These are phyloP conservation scores for Lithocarpus polystachyus DNA, from an alignment of 306 rosid species.

Conservation along the genomic window DNA sequence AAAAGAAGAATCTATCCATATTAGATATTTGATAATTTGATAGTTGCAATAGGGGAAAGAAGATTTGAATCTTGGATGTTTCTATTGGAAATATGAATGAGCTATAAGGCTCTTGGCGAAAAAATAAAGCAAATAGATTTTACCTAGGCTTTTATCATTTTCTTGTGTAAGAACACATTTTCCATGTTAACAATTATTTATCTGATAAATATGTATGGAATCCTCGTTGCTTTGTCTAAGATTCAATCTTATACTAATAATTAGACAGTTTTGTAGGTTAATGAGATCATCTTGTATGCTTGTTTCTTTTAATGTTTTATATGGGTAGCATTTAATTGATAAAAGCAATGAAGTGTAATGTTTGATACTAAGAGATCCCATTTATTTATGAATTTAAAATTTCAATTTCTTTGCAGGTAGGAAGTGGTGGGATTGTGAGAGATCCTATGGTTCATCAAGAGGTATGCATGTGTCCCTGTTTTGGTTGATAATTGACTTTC, in stretches of 20 bases:
- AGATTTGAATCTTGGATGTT: too few species aligned
- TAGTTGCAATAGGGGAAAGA: too few species aligned
- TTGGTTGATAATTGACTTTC: not conserved
- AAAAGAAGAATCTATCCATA: too few species aligned
- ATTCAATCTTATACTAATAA: not conserved
- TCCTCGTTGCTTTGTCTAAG: not conserved
- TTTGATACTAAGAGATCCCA: not conserved
- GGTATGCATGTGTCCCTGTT: conserved; percentile 21
- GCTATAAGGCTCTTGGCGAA: too few species aligned
- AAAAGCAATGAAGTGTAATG: not conserved
- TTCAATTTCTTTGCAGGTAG: conserved; percentile 39
- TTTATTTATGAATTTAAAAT: not conserved
- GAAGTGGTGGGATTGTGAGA: conserved; percentile 50
- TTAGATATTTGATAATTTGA: too few species aligned
- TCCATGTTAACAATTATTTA: not conserved
- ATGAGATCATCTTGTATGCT: not conserved
- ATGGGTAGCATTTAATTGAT: not conserved
- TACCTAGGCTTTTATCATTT: not conserved
- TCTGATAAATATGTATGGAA: not conserved
- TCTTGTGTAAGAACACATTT: not conserved
- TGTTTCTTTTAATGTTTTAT: not conserved
- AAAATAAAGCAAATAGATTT: too few species aligned
- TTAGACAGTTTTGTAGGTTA: not conserved
- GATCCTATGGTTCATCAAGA: conserved; percentile 53
- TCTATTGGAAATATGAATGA: too few species aligned